Conservation (phyloP, 139 green algal genomes). For the Nannochloris sp. region DNA sequence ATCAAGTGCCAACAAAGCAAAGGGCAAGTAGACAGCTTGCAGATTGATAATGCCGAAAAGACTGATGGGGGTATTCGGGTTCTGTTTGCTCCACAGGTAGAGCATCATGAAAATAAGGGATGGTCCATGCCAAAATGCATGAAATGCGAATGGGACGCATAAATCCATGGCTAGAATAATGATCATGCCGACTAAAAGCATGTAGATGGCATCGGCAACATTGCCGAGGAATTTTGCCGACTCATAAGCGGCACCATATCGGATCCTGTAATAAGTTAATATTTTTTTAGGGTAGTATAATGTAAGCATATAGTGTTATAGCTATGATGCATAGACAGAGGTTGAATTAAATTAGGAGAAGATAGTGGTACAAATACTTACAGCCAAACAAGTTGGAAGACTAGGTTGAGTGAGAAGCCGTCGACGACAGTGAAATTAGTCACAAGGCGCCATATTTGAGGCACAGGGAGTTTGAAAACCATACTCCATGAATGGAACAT, state of each 20-base stretch:
- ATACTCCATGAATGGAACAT: conserved; percentile 18
- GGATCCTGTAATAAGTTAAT: conserved; percentile 13
- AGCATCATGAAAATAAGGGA: conserved; percentile 60
- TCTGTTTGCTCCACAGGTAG: conserved; percentile 55
- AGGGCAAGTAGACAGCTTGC: conserved; percentile 54
- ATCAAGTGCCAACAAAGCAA: conserved; percentile 41
- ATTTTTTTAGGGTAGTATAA: background rate
- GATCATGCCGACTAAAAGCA: conserved; percentile 11
- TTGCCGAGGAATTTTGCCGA: conserved; percentile 31
- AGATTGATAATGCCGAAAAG: conserved; percentile 45
- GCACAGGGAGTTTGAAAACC: background rate
- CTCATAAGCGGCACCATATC: conserved; percentile 47
- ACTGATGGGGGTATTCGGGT: conserved; percentile 10
- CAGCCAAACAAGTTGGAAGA: conserved; percentile 46
- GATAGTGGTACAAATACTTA: conserved; percentile 7
- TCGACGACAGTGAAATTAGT: conserved; percentile 49
- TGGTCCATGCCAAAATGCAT: conserved; percentile 30
- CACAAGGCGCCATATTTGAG: conserved; percentile 56
- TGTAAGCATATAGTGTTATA: background rate
- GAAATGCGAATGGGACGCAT: conserved; percentile 28
- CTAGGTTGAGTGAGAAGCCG: conserved; percentile 20
- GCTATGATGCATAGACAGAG: background rate
- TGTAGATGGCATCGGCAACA: conserved; percentile 18
- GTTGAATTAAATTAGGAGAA: background rate
- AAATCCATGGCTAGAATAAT: conserved; percentile 17